These are phyloP conservation scores for Thelonectria discophora DNA, from an alignment of 2,329 filamentous ascomycete genomes.

Conservation along the genomic window DNA sequence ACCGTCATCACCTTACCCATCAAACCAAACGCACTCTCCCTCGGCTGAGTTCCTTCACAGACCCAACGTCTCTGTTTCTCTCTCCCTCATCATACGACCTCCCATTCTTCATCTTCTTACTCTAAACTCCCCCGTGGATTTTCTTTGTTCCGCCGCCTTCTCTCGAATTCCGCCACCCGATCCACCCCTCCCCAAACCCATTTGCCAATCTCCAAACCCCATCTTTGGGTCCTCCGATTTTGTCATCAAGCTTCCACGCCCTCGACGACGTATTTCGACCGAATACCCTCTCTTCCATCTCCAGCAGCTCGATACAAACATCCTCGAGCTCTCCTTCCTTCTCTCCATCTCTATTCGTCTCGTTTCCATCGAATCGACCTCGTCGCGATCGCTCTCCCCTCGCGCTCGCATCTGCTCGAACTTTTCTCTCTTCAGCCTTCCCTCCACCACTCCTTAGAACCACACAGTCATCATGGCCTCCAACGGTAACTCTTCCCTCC, in stretches of 20 bases:
- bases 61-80: conserved; percentile 13
- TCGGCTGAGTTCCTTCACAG: conserved; percentile 17
- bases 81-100: conserved; percentile 21
- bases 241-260: conserved; percentile 30
- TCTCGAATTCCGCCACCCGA: conserved; percentile 31
- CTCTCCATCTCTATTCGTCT: not conserved
- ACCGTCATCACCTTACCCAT: conserved; percentile 14
- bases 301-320: conserved; percentile 14
- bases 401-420: conserved; percentile 31
- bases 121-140: conserved; percentile 17
- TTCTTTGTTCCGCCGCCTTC: conserved; percentile 28
- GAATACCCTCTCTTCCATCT: conserved; percentile 30
- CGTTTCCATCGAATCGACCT: conserved; percentile 19
- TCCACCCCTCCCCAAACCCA: conserved; percentile 34
- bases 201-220: conserved; percentile 12
- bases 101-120: conserved; percentile 24
- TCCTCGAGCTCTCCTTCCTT: conserved; percentile 22
- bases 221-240: conserved; percentile 32
- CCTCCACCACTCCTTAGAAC: conserved; percentile 28
- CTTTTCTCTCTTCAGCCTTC: conserved; percentile 30
- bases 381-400: conserved; percentile 32
- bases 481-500: conserved; percentile 62
- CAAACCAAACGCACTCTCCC: conserved; percentile 25
- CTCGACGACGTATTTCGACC: conserved; percentile 23
- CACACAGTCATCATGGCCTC: conserved; percentile 59